Conservation (phyloP, 139 green algal species). For the Chlamydomonas asymmetrica region DNA sequence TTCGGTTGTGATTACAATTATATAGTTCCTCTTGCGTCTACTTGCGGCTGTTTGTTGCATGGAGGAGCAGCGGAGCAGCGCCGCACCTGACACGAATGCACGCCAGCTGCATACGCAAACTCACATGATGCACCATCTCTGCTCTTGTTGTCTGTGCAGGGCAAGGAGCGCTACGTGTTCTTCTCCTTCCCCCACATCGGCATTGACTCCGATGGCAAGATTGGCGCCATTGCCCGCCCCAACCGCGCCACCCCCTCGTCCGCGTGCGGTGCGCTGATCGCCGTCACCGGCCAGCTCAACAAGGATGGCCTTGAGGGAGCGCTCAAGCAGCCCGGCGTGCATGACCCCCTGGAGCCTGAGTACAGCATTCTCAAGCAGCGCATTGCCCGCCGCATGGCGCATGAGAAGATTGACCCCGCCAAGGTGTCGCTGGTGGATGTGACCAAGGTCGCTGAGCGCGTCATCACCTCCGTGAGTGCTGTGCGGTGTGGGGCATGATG, state of each 20-base stretch:
- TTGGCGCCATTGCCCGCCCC: slow-evolving; percentile 66
- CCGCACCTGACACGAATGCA: too few species aligned
- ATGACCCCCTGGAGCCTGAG: slow-evolving; percentile 80
- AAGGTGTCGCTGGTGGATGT: slow-evolving; percentile 68
- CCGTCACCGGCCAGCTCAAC: slow-evolving; percentile 49
- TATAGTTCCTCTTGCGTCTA: too few species aligned
- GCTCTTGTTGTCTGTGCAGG: too few species aligned
- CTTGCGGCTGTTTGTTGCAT: too few species aligned
- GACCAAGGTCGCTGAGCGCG: slow-evolving; percentile 77
- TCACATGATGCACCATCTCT: too few species aligned
- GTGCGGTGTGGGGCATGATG: too few species aligned
- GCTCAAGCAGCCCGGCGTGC: slow-evolving; percentile 58
- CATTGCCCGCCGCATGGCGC: slow-evolving; percentile 57
- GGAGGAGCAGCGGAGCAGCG: too few species aligned
- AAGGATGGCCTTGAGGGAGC: slow-evolving; percentile 30
- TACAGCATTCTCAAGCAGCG: slow-evolving; percentile 84
- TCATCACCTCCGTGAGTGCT: slow-evolving; percentile 74
- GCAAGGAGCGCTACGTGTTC: slow-evolving; percentile 80
- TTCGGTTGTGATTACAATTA: too few species aligned
- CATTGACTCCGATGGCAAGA: slow-evolving; percentile 56
- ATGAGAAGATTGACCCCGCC: slow-evolving; percentile 40
- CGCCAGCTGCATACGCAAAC: too few species aligned
- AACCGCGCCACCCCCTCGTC: slow-evolving; percentile 50
- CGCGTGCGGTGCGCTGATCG: slow-evolving; percentile 66
- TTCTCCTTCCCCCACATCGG: slow-evolving; percentile 86